Base-by-base conservation (phyloP, 345 rosid species). In the Mangifera indica region DNA sequence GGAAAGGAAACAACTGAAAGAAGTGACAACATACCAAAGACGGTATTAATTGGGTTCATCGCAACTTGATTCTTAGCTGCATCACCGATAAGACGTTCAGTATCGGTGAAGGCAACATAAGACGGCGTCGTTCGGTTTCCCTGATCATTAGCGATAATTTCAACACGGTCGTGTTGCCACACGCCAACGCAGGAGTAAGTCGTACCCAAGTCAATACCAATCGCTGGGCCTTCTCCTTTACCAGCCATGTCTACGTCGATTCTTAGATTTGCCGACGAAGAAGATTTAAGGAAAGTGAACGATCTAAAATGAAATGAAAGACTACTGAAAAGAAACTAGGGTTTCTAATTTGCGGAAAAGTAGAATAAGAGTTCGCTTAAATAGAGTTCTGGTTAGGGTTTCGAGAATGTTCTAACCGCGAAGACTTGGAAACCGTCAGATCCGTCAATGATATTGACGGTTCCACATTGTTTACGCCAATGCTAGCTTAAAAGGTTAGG, bases 51-150 rank as follows among this genome's bases (percentile, higher is more conserved):
- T 0, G 93, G 93, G 81, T 88, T 88, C 91, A 87, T 89, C 79
- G 91, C 91, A 69, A 89, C 94, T 85, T 89, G 94, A 40, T 89
- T 89, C 88, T 89, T 89, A 9, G 93, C 93, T 0, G 93, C 93
- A 80, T 87, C 94, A 10, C 91, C 94, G 24, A 87, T 87, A 82
- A 89, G 76, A 73, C 94, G 83, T 85, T 89, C 91, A 25, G 90
- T 71, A 26, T 89, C 91, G 0, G 90, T 85, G 74, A 88, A 88
- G 2, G 78, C 92, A 9, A 86, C 92, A 59, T 88, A 88, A 2
- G 91, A 87, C 1, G 93, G 93, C 9, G 92, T 87, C 17, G 91
- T 87, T n/a, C 90, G 72, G 84, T 87, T 86, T 0, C 92, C 94
- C 75, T 87, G 93, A 29, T 88, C 93, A 74, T 88, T 88, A 54